Evolutionary conservation across 441 rosid genomes (phyloP), one percentile per base, ranked within the genome.

Genomic region (Sinapis alba): DNA sequence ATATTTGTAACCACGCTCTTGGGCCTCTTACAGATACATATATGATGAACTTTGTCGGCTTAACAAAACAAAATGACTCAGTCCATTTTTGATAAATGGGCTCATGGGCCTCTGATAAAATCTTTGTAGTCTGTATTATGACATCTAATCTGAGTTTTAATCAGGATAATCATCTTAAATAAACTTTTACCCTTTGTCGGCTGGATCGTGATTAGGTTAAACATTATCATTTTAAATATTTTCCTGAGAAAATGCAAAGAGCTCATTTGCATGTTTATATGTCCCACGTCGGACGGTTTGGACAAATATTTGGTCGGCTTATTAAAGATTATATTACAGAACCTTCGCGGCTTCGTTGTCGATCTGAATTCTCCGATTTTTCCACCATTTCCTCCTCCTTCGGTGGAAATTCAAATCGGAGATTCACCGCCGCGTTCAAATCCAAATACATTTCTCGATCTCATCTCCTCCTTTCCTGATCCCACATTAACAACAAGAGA

Each of bases 331-430:
- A 12, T 1, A 34, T 5, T 1, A 10, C 20, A 34, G 28, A 24
- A n/a, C 64, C 58, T 43, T 74, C 43, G 5, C 43, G 5, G 16
- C 54, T 50, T 7, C 21, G 21, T 50, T 56, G 59, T 62, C 79
- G 28, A 76, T 69, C 79, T 76, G 51, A 62, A 34, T 27, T 20
- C 59, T 53, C 69, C 69, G 56, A 51, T 34, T 74, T 38, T 16
- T 56, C 32, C 65, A 41, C 71, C 76, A 51, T 51, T 32, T 72
- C n/a, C 30, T 26, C 27, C 18, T 13, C 12, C n/a, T 26, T 12
- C 7, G 65, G 69, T 34, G 71, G 71, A 19, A 26, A 36, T 26
- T 56, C 32, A 65, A 16, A 65, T 64, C 77, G 71, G 77, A 61
- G 75, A 54, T 74, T 74, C 19, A 59, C 65, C 65, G 58, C 71